phyloP scores from a whole-genome alignment of 805 yeast species.

The Barnettozyma sucrosica region DNA sequence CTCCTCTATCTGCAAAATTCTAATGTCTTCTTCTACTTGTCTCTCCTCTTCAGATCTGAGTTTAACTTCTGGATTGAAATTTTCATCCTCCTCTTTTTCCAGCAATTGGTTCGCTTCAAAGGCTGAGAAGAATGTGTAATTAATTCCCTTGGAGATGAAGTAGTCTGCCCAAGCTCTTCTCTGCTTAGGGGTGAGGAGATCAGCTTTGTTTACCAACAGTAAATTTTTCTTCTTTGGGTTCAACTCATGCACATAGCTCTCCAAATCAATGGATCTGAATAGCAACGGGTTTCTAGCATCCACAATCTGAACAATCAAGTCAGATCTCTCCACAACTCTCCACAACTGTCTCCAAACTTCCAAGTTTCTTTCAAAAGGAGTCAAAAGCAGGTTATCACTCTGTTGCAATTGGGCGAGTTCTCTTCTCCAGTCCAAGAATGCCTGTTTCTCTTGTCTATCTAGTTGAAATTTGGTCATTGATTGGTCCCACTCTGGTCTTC shows the following conservation, averaged over 20 bases:
- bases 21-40: constrained; percentile 42
- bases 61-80: constrained; percentile 12
- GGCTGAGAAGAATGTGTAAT: constrained; percentile 91
- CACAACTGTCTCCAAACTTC: constrained; percentile 98
- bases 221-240: constrained; percentile 73
- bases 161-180: constrained; percentile 84
- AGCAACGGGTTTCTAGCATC: constrained; percentile 93
- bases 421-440: constrained; percentile 93
- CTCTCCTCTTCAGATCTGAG: constrained; percentile 15
- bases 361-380: constrained; percentile 94
- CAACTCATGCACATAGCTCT: constrained; percentile 71
- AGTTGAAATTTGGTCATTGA: constrained; percentile 68
- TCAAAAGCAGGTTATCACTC: constrained; percentile 74
- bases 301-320: constrained; percentile 91
- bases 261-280: constrained; percentile 86
- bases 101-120: constrained; percentile 71
- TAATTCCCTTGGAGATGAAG: constrained; percentile 61
- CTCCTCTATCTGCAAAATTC: constrained; percentile 76
- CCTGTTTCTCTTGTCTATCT: constrained; percentile 81
- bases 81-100: constrained; percentile 48
- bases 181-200: constrained; percentile 71
- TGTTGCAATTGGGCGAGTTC: constrained; percentile 81
- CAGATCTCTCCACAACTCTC: constrained; percentile 96
- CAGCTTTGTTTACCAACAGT: constrained; percentile 89
- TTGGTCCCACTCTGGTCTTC: constrained; percentile 84